phyloP scores from a whole-genome alignment of 768 basidiomycete genomes.

The Nidula microcarpa region DNA sequence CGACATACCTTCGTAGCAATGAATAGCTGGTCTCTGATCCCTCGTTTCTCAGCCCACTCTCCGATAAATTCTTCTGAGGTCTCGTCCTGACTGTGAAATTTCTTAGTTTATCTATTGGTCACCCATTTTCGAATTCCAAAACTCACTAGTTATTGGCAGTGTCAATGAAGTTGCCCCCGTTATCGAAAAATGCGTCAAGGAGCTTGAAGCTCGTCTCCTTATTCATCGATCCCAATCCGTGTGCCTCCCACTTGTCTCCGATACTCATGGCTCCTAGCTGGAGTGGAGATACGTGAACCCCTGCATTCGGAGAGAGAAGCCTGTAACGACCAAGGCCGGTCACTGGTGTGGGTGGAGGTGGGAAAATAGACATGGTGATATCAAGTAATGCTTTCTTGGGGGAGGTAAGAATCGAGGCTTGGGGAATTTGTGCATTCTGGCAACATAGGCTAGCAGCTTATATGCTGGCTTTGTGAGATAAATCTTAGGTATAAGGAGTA shows the following conservation, averaged over 20 bases:
- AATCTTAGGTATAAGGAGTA: no score
- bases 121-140: constrained; percentile 6
- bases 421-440: no score
- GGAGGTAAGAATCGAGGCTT: no score
- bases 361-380: no score
- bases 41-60: constrained; percentile 37
- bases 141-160: constrained; percentile 1
- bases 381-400: no score
- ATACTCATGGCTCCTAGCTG: constrained; percentile 33
- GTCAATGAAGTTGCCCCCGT: constrained; percentile 20
- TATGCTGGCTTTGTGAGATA: no score
- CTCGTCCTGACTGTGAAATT: constrained; percentile 38
- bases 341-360: no score
- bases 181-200: constrained; percentile 2
- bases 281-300: constrained; percentile 3
- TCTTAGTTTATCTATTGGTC: no score
- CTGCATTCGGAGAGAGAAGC: constrained; percentile 10
- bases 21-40: constrained; percentile 44
- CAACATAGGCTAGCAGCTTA: no score
- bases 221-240: constrained; percentile 24
- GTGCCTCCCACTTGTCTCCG: constrained; percentile 22
- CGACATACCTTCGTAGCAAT: constrained; percentile 35
- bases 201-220: constrained; percentile 14
- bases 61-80: constrained; percentile 25
- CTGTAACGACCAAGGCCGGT: not conserved